These are phyloP conservation scores for Wallacemonas sp. DNA, from an alignment of 208 protist species.

Conservation along the genomic window DNA sequence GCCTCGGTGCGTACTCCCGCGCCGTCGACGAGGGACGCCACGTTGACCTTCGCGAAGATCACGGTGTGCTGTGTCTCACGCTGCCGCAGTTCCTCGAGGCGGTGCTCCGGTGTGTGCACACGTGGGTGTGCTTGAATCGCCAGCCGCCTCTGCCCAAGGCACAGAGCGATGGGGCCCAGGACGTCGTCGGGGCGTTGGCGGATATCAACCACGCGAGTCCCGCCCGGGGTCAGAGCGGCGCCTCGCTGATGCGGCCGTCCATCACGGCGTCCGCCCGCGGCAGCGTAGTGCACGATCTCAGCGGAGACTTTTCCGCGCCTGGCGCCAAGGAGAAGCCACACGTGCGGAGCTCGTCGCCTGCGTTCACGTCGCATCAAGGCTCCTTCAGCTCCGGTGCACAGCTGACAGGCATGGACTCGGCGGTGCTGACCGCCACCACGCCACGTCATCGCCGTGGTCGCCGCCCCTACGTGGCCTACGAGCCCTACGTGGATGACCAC, in stretches of 20 bases:
- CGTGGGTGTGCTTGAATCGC: slow-evolving; percentile 48
- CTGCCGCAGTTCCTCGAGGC: slow-evolving; percentile 67
- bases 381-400: background rate
- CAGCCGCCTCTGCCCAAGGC: background rate
- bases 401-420: background rate
- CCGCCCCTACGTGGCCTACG: slow-evolving; percentile 28
- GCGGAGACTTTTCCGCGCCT: background rate
- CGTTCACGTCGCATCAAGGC: background rate
- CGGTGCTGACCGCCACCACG: background rate
- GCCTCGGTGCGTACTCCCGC: slow-evolving; percentile 31
- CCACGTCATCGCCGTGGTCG: background rate
- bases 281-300: background rate
- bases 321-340: too few species aligned
- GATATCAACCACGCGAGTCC: too few species aligned
- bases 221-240: too few species aligned
- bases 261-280: background rate
- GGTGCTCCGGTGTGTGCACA: slow-evolving; percentile 62
- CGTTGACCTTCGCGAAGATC: slow-evolving; percentile 56
- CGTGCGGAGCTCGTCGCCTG: background rate
- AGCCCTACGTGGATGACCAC: slow-evolving; percentile 26
- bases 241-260: background rate
- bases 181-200: too few species aligned
- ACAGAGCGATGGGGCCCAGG: slow-evolving; percentile 12
- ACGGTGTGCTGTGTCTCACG: slow-evolving; percentile 55
- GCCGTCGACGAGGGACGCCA: slow-evolving; percentile 49